Conservation (phyloP, 768 basidiomycete genomes). For the Suillus discolor region DNA sequence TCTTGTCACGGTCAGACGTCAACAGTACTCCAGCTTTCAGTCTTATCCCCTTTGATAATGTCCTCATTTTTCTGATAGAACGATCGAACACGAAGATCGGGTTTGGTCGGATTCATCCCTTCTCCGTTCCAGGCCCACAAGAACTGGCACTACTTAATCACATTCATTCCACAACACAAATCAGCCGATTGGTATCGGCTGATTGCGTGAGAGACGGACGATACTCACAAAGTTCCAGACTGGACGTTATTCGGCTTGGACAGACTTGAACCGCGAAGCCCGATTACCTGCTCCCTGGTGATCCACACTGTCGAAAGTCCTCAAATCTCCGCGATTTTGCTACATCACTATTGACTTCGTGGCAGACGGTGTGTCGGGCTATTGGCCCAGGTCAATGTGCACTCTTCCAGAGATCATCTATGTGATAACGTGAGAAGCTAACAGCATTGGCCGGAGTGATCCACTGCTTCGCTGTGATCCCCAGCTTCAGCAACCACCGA, state of each 20-base stretch:
- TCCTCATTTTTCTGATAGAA: conserved; percentile 1
- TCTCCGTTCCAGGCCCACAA: neutral
- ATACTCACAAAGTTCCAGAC: neutral
- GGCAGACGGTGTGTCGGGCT: neutral
- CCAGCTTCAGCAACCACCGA: neutral
- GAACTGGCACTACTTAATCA: neutral
- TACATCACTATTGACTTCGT: neutral
- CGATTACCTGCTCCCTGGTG: neutral
- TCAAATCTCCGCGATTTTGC: neutral
- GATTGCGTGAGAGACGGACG: conserved; percentile 3
- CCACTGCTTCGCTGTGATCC: too few species aligned
- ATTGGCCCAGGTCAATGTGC: neutral
- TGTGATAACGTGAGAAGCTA: conserved; percentile 14
- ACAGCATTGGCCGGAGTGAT: neutral
- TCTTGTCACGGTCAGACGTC: neutral
- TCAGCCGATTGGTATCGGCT: neutral
- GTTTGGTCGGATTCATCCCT: neutral
- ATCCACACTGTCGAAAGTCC: neutral
- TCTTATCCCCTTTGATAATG: conserved; percentile 3
- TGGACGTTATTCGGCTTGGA: conserved; percentile 1
- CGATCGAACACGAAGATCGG: conserved; percentile 1
- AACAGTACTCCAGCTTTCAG: neutral
- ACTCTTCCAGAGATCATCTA: conserved; percentile 5
- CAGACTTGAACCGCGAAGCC: neutral
- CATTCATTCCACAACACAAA: neutral